phyloP scores from a whole-genome alignment of 768 basidiomycete species.

The Xerocomellus amylosporus region DNA sequence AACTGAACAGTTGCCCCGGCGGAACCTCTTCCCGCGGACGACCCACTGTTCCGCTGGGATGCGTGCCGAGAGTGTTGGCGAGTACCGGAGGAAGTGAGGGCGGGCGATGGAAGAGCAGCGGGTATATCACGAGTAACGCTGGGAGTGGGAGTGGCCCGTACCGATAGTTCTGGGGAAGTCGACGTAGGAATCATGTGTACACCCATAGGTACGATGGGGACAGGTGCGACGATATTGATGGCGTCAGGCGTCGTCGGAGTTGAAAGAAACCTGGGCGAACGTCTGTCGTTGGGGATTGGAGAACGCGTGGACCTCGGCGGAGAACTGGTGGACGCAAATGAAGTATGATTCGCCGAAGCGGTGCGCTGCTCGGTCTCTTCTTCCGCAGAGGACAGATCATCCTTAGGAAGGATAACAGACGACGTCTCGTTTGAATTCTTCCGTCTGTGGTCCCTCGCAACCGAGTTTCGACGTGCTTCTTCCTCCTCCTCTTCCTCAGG shows the following conservation, averaged over 20 bases:
- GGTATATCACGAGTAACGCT: conserved; percentile 28
- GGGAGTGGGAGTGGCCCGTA: conserved; percentile 24
- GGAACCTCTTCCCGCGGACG: conserved; percentile 28
- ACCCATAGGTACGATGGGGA: conserved; percentile 22
- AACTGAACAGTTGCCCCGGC: conserved; percentile 17
- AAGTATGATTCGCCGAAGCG: conserved; percentile 14
- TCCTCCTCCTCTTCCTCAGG: conserved; percentile 69
- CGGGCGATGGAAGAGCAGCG: conserved; percentile 30
- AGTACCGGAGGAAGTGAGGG: conserved; percentile 23
- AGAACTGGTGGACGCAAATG: conserved; percentile 14
- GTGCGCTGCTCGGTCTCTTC: conserved; percentile 16
- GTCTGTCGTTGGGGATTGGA: conserved; percentile 13
- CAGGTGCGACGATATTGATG: conserved; percentile 21
- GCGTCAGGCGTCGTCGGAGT: conserved; percentile 29
- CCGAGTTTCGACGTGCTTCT: conserved; percentile 29
- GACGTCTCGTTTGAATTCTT: conserved; percentile 25
- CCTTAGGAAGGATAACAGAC: conserved; percentile 35
- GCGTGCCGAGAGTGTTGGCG: conserved; percentile 27
- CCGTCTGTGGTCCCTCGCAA: conserved; percentile 22
- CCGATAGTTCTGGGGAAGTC: conserved; percentile 21
- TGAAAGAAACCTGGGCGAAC: conserved; percentile 24
- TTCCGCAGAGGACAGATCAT: conserved; percentile 6
- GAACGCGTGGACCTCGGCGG: conserved; percentile 22
- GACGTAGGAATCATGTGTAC: conserved; percentile 20
- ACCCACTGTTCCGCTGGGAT: conserved; percentile 45